Conservation (phyloP, 345 rosid species). For the Mallotus nudiflorus region DNA sequence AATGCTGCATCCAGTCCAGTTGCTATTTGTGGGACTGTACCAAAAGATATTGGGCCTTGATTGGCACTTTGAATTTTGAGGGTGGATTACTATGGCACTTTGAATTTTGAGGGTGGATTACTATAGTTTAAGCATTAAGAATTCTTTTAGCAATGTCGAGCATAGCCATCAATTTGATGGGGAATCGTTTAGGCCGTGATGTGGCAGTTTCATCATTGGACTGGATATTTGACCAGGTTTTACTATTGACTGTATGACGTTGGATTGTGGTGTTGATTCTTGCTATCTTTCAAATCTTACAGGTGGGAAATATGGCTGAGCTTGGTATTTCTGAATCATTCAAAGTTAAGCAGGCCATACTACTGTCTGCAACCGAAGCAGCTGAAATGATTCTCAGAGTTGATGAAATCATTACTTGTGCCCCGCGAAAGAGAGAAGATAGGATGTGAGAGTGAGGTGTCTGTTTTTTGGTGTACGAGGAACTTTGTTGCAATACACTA, state of each 20-base stretch:
- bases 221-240: background rate
- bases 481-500: background rate
- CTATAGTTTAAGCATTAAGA: too few species aligned
- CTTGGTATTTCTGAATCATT: conserved; percentile 86
- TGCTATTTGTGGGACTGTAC: background rate
- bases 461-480: background rate
- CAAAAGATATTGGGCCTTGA: background rate
- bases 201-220: background rate
- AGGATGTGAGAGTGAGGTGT: conserved; percentile 22
- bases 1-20: background rate
- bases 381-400: conserved; percentile 87
- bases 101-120: too few species aligned
- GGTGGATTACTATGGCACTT: background rate
- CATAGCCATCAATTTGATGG: background rate
- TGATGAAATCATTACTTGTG: conserved; percentile 79
- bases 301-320: conserved; percentile 92
- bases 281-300: conserved; percentile 19
- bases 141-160: background rate
- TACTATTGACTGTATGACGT: background rate
- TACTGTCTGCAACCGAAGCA: conserved; percentile 97
- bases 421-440: conserved; percentile 62
- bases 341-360: conserved; percentile 92
- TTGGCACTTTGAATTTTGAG: background rate
- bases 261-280: background rate
- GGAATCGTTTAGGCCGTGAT: too few species aligned